Evolutionary conservation across 2,329 filamentous ascomycete species (phyloP), one percentile per base, ranked within the genome.

Genomic region (Aspergillus sp.): DNA sequence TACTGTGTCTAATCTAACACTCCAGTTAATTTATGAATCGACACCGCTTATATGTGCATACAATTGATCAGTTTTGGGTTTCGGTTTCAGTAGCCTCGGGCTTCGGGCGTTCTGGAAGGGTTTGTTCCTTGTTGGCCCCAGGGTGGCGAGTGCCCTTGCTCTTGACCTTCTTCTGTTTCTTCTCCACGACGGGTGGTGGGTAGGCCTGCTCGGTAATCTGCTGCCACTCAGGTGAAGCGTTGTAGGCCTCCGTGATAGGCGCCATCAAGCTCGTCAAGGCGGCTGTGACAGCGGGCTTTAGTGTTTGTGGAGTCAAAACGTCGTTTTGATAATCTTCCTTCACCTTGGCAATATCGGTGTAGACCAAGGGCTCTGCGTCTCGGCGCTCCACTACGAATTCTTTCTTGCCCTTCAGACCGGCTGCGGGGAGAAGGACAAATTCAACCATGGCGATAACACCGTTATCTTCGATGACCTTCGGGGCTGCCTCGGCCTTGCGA

Each of bases 381-480:
- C 90, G 90, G 37, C 72, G 80, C 79, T 69, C 81, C 7, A 96
- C 89, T 5, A 81, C 77, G 73, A 97, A 96, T 52, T 84, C 82
- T 27, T 79, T 77, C 60, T 80, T 79, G 59, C 84, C 78, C 39
- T 68, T 69, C 14, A 67, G 64, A 40, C 45, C 66, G 57, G 63
- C 56, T 17, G 88, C 90, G 0, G 92, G 91, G 9, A 99, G 83
- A 33, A 98, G 81, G 31, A 97, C 91, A 70, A 86, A 91, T 75
- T 98, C 90, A 19, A 95, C 87, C 61, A 98, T 93, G 2, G 89
- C 86, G 52, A 98, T 79, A 12, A 98, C 81, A 19, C 93, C 95
- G 71, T 98, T 98, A 31, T 88, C 90, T 67, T 96, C 91, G 4
- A 90, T 82, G 25, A 89, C 82, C 68, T 87, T 86, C 33, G 92